These are phyloP conservation scores for Grosmannia serpens DNA, from an alignment of 2,329 filamentous ascomycete species.

Conservation along the genomic window DNA sequence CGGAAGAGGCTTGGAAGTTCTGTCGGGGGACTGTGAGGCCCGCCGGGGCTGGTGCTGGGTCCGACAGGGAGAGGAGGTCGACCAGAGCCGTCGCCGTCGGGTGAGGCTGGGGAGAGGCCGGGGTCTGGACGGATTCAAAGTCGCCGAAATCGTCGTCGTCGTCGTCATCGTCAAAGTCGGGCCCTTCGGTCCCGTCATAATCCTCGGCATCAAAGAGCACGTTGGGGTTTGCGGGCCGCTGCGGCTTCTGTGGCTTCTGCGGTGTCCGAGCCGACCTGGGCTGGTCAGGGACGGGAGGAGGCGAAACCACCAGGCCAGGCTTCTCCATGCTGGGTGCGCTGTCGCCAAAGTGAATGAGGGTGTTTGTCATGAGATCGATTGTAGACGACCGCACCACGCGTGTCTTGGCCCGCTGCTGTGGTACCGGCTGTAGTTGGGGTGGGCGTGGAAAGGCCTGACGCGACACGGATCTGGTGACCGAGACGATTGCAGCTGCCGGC, in stretches of 20 bases:
- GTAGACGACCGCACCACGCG: constrained; percentile 36
- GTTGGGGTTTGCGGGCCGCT: constrained; percentile 29
- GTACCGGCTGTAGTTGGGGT: not conserved
- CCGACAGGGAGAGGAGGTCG: constrained; percentile 10
- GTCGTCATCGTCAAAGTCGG: constrained; percentile 19
- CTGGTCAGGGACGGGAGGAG: not conserved
- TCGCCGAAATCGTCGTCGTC: constrained; percentile 15
- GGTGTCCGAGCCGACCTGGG: not conserved
- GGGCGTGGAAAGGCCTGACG: not conserved
- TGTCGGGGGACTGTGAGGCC: not conserved
- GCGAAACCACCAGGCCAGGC: not conserved
- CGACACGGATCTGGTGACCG: not conserved
- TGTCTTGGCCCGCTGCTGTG: constrained; percentile 13
- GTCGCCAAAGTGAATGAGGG: constrained; percentile 28
- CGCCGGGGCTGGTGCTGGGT: constrained; percentile 6
- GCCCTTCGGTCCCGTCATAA: constrained; percentile 27
- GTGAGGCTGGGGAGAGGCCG: not conserved
- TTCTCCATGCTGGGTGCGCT: not conserved
- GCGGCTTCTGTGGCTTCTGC: not conserved
- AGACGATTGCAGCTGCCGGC: not conserved
- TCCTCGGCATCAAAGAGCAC: constrained; percentile 58
- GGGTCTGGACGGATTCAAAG: constrained; percentile 17
- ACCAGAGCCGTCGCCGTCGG: constrained; percentile 3
- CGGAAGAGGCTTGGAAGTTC: not conserved
- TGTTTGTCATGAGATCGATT: constrained; percentile 42